Evolutionary conservation across 2,329 filamentous ascomycete species (phyloP).

Genomic region (Colletotrichum sp.): DNA sequence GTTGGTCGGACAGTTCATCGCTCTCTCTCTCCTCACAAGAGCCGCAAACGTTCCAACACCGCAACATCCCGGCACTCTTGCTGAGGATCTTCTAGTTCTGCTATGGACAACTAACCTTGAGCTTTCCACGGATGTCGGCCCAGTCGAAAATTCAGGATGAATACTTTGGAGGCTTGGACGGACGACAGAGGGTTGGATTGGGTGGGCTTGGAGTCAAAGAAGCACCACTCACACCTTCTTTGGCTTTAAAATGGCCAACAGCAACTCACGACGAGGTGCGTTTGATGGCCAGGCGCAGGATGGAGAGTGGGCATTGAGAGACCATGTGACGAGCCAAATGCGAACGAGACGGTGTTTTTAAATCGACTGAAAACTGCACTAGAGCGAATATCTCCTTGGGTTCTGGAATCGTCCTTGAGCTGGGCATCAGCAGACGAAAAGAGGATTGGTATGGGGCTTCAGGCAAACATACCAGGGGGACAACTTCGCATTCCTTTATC

Average conservation of each 20-base stretch:
- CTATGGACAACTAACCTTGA: accelerated
- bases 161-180: not conserved
- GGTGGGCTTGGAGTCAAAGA: accelerated
- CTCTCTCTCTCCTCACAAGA: not conserved
- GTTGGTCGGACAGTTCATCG: not conserved
- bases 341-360: not conserved
- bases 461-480: not conserved
- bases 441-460: not conserved
- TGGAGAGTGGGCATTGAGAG: accelerated
- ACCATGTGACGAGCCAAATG: not conserved
- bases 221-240: accelerated
- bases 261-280: accelerated
- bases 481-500: not conserved
- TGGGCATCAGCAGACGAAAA: not conserved
- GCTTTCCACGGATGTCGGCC: too few species aligned
- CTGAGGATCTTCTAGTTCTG: not conserved
- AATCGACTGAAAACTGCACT: not conserved
- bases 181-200: accelerated
- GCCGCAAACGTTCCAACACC: not conserved
- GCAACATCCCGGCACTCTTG: not conserved
- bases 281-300: accelerated
- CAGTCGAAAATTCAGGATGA: too few species aligned
- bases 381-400: not conserved
- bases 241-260: not conserved
- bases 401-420: not conserved